Evolutionary conservation across 192 early-diverging fungal genomes (phyloP).

Genomic region (Backusella morwellensis): DNA sequence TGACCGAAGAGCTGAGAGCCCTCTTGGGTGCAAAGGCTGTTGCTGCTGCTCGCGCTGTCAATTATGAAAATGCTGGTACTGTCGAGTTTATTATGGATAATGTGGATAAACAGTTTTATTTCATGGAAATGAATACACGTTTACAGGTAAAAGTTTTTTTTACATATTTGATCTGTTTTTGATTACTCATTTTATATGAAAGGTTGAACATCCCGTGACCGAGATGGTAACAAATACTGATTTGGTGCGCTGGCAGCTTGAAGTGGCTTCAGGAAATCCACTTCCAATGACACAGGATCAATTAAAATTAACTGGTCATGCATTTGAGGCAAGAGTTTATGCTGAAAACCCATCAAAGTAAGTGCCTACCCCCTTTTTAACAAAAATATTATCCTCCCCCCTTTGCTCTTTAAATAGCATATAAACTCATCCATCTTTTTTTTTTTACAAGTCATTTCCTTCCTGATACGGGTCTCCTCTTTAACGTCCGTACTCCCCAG

Average conservation of each 20-base stretch:
- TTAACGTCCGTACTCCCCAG: slow-evolving; percentile 71
- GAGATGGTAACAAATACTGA: slow-evolving; percentile 95
- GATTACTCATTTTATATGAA: not conserved
- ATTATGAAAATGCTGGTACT: slow-evolving; percentile 93
- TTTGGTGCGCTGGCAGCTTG: slow-evolving; percentile 93
- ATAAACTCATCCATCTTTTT: not conserved
- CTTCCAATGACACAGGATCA: slow-evolving; percentile 75
- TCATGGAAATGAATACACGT: slow-evolving; percentile 98
- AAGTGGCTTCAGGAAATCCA: slow-evolving; percentile 88
- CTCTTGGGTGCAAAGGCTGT: slow-evolving; percentile 87
- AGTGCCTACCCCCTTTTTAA: slow-evolving; percentile 4
- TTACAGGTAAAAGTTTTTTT: slow-evolving; percentile 48
- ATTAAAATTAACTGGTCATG: slow-evolving; percentile 73
- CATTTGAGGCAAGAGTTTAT: slow-evolving; percentile 98
- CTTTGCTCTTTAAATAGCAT: not conserved
- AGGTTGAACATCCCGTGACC: slow-evolving; percentile 95
- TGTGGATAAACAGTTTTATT: slow-evolving; percentile 84
- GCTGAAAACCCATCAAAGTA: slow-evolving; percentile 90
- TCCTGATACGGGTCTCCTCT: slow-evolving; percentile 89
- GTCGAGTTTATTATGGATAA: slow-evolving; percentile 98
- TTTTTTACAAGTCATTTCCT: slow-evolving; percentile 64
- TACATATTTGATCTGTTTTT: not conserved
- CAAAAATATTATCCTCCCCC: not conserved
- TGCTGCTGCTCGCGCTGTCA: slow-evolving; percentile 89
- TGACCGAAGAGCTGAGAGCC: slow-evolving; percentile 67